phyloP scores from a whole-genome alignment of 176 grass and related monocot species.

The Paspalum vaginatum region DNA sequence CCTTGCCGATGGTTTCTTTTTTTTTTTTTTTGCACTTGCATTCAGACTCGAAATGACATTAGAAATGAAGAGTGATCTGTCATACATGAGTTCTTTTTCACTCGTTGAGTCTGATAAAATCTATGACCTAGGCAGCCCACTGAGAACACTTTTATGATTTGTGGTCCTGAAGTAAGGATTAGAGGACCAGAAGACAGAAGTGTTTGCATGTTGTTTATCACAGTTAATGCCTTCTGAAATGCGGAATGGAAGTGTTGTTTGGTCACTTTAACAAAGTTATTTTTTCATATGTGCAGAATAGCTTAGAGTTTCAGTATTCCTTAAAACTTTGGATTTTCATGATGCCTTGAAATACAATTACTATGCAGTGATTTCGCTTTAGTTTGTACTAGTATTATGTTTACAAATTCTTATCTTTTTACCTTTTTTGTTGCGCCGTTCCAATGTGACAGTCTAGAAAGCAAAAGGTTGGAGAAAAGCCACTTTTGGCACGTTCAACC shows the following conservation, averaged over 20 bases:
- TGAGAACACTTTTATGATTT: not conserved
- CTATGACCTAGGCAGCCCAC: not conserved
- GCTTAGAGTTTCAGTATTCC: conserved; percentile 1
- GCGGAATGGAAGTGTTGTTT: not conserved
- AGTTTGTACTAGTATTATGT: not conserved
- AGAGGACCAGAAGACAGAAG: not conserved
- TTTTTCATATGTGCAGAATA: not conserved
- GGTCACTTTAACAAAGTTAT: not conserved
- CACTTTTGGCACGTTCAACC: conserved; percentile 86
- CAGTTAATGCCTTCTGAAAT: conserved; percentile 3
- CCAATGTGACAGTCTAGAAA: conserved; percentile 76
- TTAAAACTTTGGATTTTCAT: not conserved
- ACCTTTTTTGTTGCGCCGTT: conserved; percentile 11
- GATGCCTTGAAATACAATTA: not conserved
- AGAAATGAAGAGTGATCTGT: conserved; percentile 7
- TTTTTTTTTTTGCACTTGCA: not conserved
- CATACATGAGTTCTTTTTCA: not conserved
- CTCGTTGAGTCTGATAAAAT: not conserved
- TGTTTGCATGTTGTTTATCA: conserved; percentile 4
- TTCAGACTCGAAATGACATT: not conserved
- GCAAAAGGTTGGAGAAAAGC: conserved; percentile 96
- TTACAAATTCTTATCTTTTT: conserved; percentile 17
- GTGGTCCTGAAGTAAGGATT: not conserved
- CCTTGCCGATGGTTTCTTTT: conserved; percentile 2
- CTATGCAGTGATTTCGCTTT: conserved; percentile 10